Evolutionary conservation across 441 rosid species (phyloP).

Genomic region (Kokia cookei): DNA sequence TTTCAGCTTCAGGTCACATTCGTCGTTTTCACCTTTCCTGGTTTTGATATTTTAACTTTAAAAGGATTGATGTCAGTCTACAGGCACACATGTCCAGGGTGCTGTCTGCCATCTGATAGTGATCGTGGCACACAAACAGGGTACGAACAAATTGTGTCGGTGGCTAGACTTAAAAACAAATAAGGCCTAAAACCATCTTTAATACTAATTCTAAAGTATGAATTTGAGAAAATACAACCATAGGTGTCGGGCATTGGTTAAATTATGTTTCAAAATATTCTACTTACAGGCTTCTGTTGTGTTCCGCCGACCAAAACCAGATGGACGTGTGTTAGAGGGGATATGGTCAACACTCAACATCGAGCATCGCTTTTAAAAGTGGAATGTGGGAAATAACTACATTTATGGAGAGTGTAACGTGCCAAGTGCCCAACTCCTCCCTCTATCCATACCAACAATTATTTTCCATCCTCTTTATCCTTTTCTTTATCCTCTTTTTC

Average conservation of each 20-base stretch:
- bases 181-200: neutral
- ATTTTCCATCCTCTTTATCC: neutral
- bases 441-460: neutral
- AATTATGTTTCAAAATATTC: neutral
- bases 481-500: neutral
- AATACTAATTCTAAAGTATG: neutral
- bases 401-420: neutral
- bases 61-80: too few relatives aligned
- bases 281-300: neutral
- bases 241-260: neutral
- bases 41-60: too few relatives aligned
- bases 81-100: too few relatives aligned
- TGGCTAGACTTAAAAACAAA: too few relatives aligned
- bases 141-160: too few relatives aligned
- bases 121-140: too few relatives aligned
- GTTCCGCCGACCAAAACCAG: too few relatives aligned
- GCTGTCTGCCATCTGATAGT: too few relatives aligned
- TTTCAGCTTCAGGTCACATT: too few relatives aligned
- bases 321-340: too few relatives aligned
- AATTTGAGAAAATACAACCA: neutral
- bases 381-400: neutral
- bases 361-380: neutral
- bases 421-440: neutral
- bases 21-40: too few relatives aligned
- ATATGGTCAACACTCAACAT: neutral